Conservation (phyloP, 345 rosid species). For the Gossypium thurberi region DNA sequence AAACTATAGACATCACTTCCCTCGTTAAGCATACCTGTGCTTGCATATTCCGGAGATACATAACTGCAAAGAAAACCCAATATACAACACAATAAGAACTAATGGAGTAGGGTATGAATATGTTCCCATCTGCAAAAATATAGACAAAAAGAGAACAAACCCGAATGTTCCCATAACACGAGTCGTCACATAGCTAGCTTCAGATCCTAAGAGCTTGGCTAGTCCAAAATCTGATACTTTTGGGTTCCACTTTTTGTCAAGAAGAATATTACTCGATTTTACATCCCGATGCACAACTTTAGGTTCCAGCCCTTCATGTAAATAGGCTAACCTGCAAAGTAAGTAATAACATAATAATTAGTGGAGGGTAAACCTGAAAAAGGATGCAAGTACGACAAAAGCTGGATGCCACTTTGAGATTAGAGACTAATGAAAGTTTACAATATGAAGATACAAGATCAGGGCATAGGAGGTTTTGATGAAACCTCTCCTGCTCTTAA, state of each 20-base stretch:
- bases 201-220: slow-evolving; percentile 83
- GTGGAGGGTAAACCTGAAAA: neutral
- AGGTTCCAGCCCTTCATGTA: slow-evolving; percentile 93
- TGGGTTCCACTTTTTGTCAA: slow-evolving; percentile 73
- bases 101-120: neutral
- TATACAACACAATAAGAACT: neutral
- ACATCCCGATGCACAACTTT: slow-evolving; percentile 94
- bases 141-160: slow-evolving; percentile 25
- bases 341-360: slow-evolving; percentile 5
- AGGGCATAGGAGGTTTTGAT: too few species aligned
- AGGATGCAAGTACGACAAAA: too few species aligned
- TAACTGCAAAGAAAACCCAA: slow-evolving; percentile 38
- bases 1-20: slow-evolving; percentile 92
- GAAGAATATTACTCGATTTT: slow-evolving; percentile 85
- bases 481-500: too few species aligned
- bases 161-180: slow-evolving; percentile 99
- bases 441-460: too few species aligned
- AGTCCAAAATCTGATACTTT: slow-evolving; percentile 91
- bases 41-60: slow-evolving; percentile 94
- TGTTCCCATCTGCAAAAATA: neutral
- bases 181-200: slow-evolving; percentile 84
- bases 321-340: slow-evolving; percentile 61
- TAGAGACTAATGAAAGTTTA: too few species aligned
- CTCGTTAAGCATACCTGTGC: slow-evolving; percentile 92
- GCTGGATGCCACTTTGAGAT: too few species aligned